Base-by-base conservation (phyloP, 140 eudicot genomes). In the Ambrosia hybrid region DNA sequence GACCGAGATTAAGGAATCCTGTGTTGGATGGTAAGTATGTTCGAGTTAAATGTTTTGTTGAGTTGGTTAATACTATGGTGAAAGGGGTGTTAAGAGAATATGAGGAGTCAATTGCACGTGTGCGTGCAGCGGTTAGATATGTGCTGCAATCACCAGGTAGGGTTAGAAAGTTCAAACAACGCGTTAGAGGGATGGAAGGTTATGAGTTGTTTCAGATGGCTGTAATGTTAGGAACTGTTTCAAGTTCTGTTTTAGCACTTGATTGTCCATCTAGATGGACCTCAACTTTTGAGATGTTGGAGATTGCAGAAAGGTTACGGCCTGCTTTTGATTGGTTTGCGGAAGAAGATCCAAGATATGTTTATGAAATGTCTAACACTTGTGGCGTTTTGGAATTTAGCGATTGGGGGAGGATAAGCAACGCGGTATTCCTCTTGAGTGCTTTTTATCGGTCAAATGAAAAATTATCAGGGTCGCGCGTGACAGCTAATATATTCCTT, bases 11-110 rank as follows among this genome's bases (percentile, higher is more conserved):
- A 33, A 13, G 2, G 14, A n/a, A 51, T 68, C 7, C 7, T 6
- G 30, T 51, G 48, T 51, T 68, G 41, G 72, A 67, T 67, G 72
- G 72, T 48, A 17, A 26, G 72, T 67, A 21, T 67, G 45, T 67
- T 67, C 59, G 53, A 43, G 41, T 51, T 48, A 49, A 15, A 67
- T 67, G 72, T 26, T 3, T 49, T 67, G 72, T 30, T 67, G 57
- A 26, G 11, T 30, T 49, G 4, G 10, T 3, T 2, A 48, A 26
- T 39, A 0, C 17, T 21, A 15, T 49, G 59, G 12, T 48, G 1
- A 11, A 26, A 48, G 59, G 12, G 34, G 17, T 26, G 7, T 67
- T 67, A 26, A 46, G 45, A 2, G 21, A 49, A 6, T 49, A 49
- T 26, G 45, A 48, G 1, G 16, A 49, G 2, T 21, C 72, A 1